Evolutionary conservation across 2,329 filamentous ascomycete species (phyloP).

Genomic region (Immersiporthe knoxdaviesiana): DNA sequence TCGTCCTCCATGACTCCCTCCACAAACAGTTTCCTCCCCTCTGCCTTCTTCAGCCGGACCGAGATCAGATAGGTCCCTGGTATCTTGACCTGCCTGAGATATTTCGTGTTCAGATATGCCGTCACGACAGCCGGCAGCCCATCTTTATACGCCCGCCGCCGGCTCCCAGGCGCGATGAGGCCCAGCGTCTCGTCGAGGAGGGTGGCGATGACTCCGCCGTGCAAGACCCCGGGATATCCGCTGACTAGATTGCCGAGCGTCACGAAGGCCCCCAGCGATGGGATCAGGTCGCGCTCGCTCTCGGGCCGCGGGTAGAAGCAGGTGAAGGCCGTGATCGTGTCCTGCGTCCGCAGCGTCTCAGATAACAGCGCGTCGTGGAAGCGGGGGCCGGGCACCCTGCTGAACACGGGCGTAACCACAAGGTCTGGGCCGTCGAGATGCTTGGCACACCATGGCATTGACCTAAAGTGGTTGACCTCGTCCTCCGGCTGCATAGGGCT

Average conservation of each 20-base stretch:
- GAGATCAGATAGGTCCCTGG: conserved; percentile 52
- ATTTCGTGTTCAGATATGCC: conserved; percentile 59
- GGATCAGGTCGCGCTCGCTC: conserved; percentile 31
- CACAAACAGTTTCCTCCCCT: conserved; percentile 59
- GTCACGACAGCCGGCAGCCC: conserved; percentile 45
- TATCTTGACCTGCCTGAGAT: conserved; percentile 55
- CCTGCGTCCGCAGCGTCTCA: conserved; percentile 53
- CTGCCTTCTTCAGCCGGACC: conserved; percentile 47
- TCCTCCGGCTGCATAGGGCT: background rate
- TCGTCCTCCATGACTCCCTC: conserved; percentile 54
- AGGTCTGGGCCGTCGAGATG: conserved; percentile 48
- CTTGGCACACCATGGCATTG: conserved; percentile 53
- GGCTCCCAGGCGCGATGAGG: conserved; percentile 50
- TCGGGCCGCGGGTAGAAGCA: conserved; percentile 45
- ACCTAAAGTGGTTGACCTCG: conserved; percentile 37
- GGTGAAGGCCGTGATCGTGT: conserved; percentile 52
- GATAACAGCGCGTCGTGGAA: conserved; percentile 58
- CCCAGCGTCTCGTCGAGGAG: conserved; percentile 64
- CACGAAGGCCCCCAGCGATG: conserved; percentile 39
- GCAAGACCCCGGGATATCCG: conserved; percentile 55
- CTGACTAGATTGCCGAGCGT: conserved; percentile 55
- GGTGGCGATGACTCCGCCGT: conserved; percentile 61
- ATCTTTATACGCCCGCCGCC: conserved; percentile 27
- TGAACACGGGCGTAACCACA: conserved; percentile 43
- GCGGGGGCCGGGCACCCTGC: conserved; percentile 42